Base-by-base conservation (phyloP, 768 basidiomycete species). In the Auricularia heimuer region DNA sequence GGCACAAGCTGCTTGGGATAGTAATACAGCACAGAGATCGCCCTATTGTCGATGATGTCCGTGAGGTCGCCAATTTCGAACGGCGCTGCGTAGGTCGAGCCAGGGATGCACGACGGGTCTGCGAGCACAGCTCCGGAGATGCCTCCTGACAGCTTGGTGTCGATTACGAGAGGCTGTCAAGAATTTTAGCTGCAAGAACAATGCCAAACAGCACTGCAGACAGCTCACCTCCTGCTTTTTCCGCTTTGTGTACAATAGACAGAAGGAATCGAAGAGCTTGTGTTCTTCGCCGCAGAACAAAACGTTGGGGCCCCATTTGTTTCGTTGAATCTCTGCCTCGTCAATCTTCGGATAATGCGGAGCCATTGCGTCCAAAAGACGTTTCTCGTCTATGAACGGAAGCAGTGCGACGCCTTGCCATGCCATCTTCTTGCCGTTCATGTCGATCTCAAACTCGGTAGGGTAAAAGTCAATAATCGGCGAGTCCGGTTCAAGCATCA, bases 361-460 rank as follows among this genome's bases (percentile, higher is more conserved):
- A 7, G 80, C 83, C 89, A 99, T 93, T 3, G 94, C 92, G 39
- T 84, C 87, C 63, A 98, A 77, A 33, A 99, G 77, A 39, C 94
- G 84, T 64, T 81, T 82, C 73, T 87, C 82, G 72, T 98, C 92
- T 67, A 99, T 98, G 79, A 98, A 99, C 0, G 97, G 95, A 24
- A 99, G 79, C 8, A 99, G 79, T 0, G 97, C 95, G 64, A 99
- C 94, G 63, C 97, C 97, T 75, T 99, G 96, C 97, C 97, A 99
- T 6, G 91, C 82, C 95, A 98, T 98, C 77, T 90, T 92, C 79
- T 98, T 98, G 65, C 97, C 97, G 72, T 99, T 99, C 97, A 99
- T 99, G 75, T 99, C 97, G 71, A 98, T 88, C 70, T 95, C 86
- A 74, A 99, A 99, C 16, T 88, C 85, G 0, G 81, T 68, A 0